These are phyloP conservation scores for Kodamaea leandrae DNA, from an alignment of 805 yeast species.

Conservation along the genomic window DNA sequence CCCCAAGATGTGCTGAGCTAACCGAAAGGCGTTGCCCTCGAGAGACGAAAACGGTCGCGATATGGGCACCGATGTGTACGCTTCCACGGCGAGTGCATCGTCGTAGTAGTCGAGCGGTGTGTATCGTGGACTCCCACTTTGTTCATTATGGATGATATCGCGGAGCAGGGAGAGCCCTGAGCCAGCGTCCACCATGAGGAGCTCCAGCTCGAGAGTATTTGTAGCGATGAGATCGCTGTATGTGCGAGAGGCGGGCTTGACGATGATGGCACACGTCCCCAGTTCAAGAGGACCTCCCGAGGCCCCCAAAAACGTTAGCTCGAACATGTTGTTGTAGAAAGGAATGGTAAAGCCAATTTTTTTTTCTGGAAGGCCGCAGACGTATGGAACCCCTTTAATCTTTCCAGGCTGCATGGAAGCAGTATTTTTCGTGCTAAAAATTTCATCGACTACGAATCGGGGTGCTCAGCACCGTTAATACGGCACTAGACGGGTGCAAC, in stretches of 20 bases:
- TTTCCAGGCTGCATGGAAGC: not conserved
- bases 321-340: constrained; percentile 35
- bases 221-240: constrained; percentile 28
- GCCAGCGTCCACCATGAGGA: constrained; percentile 75
- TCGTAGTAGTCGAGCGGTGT: constrained; percentile 22
- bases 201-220: constrained; percentile 22
- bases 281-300: constrained; percentile 85
- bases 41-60: constrained; percentile 7
- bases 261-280: constrained; percentile 61
- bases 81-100: constrained; percentile 24
- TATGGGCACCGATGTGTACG: constrained; percentile 20
- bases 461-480: no score
- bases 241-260: constrained; percentile 51
- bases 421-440: not conserved
- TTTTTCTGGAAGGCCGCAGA: constrained; percentile 5
- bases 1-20: constrained; percentile 32
- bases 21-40: constrained; percentile 21
- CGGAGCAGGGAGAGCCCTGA: constrained; percentile 59
- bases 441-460: not conserved
- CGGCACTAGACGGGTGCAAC: no score
- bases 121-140: not conserved
- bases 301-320: constrained; percentile 68
- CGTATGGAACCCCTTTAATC: constrained; percentile 7
- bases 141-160: constrained; percentile 35
- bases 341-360: no score